Conservation (phyloP, 495 filamentous ascomycete species). For the Jackrogersella minutella region DNA sequence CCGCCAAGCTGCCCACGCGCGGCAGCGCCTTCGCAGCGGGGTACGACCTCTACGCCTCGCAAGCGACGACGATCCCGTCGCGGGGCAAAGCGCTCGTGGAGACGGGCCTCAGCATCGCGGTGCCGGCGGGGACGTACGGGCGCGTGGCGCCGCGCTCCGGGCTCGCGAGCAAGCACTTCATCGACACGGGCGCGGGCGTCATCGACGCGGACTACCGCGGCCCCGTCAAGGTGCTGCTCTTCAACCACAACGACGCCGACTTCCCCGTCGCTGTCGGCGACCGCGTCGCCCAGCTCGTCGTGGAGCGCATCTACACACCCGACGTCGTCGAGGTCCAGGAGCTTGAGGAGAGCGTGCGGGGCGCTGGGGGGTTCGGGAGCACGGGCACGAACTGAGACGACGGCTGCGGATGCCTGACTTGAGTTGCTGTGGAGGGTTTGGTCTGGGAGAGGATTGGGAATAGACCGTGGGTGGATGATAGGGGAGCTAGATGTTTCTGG, state of each 20-base stretch:
- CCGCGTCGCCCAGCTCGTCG: slow-evolving; percentile 88
- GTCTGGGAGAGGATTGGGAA: neutral
- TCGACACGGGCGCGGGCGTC: slow-evolving; percentile 93
- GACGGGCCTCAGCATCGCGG: slow-evolving; percentile 87
- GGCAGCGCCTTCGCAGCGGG: slow-evolving; percentile 90
- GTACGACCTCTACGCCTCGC: slow-evolving; percentile 85
- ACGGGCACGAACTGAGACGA: slow-evolving; percentile 70
- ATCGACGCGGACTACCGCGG: slow-evolving; percentile 98
- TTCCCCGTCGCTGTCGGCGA: slow-evolving; percentile 87
- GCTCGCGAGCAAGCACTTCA: slow-evolving; percentile 90
- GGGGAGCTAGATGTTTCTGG: no score
- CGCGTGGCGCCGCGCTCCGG: slow-evolving; percentile 91
- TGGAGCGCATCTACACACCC: slow-evolving; percentile 93
- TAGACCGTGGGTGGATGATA: neutral
- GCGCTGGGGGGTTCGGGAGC: slow-evolving; percentile 92
- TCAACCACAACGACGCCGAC: slow-evolving; percentile 86
- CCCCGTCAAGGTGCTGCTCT: slow-evolving; percentile 90
- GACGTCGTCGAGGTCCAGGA: slow-evolving; percentile 87
- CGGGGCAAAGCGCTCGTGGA: slow-evolving; percentile 86
- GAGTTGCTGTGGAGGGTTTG: neutral
- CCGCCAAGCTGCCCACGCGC: slow-evolving; percentile 80
- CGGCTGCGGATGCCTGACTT: no score
- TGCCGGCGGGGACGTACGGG: slow-evolving; percentile 89
- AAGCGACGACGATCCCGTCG: slow-evolving; percentile 75
- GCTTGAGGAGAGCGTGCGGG: slow-evolving; percentile 88